phyloP scores from a whole-genome alignment of 73 alveolate genomes.

The Paramecium biaurelia region DNA sequence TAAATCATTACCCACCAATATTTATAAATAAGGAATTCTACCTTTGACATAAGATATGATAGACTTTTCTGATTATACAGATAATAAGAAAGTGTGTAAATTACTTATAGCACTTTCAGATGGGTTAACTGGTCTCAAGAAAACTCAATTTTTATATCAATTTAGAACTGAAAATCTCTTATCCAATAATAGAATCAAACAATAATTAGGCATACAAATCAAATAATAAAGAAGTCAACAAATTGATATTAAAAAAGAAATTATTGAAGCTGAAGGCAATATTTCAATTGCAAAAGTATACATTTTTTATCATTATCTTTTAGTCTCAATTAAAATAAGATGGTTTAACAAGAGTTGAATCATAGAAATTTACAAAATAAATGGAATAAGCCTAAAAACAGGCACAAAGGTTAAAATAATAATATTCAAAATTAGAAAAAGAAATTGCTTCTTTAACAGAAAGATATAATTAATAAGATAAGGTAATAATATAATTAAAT shows the following conservation, averaged over 20 bases:
- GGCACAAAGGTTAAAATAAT: not conserved
- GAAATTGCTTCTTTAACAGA: not conserved
- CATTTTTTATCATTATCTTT: not conserved
- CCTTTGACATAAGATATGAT: not conserved
- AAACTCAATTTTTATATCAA: not conserved
- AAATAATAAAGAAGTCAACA: slow-evolving; percentile 25
- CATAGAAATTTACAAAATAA: not conserved
- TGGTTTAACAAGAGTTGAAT: slow-evolving; percentile 21
- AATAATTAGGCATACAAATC: not conserved
- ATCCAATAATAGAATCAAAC: slow-evolving; percentile 43
- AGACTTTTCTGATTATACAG: not conserved
- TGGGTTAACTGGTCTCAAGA: not conserved
- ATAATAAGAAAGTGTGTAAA: not conserved
- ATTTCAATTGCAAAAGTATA: not conserved
- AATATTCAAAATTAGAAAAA: not conserved
- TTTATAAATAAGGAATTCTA: not conserved
- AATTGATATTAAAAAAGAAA: not conserved
- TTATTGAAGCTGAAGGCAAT: not conserved
- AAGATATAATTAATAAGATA: slow-evolving; percentile 39
- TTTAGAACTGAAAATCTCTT: slow-evolving; percentile 45
- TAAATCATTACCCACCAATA: not conserved
- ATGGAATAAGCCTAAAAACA: not conserved
- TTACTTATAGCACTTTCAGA: not conserved
- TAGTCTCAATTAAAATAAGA: not conserved
- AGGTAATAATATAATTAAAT: not conserved